These are phyloP conservation scores for Pseudotsuga menziesii DNA, from an alignment of 75 land plant genomes.

Conservation along the genomic window DNA sequence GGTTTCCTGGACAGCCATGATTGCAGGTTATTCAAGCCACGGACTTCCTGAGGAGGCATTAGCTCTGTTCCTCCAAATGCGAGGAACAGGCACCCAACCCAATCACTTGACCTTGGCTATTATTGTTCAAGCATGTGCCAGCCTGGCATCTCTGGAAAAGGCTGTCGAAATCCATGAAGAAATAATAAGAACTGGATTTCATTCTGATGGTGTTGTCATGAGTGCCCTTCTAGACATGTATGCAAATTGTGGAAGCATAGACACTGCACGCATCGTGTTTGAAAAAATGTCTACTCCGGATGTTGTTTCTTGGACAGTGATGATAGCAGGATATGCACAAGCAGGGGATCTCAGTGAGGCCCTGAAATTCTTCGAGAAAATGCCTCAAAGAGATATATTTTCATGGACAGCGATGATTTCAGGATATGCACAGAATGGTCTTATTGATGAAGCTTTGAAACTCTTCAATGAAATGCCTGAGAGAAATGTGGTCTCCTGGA, in stretches of 20 bases:
- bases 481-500: no score
- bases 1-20: slow-evolving; percentile 33
- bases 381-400: no score
- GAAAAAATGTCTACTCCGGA: slow-evolving; percentile 7
- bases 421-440: no score
- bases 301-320: slow-evolving; percentile 14
- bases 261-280: slow-evolving; percentile 9
- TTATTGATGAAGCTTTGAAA: no score
- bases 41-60: slow-evolving; percentile 13
- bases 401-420: no score
- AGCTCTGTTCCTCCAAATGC: slow-evolving; percentile 8
- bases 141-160: slow-evolving; percentile 5
- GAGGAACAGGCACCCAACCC: background rate
- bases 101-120: slow-evolving; percentile 11
- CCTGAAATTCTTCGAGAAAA: no score
- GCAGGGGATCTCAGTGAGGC: no score
- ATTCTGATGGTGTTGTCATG: slow-evolving; percentile 1
- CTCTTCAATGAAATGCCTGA: no score
- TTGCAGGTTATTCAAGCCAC: slow-evolving; percentile 23
- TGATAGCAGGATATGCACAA: slow-evolving; percentile 9
- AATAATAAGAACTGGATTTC: background rate
- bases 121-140: slow-evolving; percentile 14
- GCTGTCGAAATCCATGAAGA: slow-evolving; percentile 16
- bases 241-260: slow-evolving; percentile 17
- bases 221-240: slow-evolving; percentile 23